Percentiles rank a stretch among this genome's conserved stretches.
Evolutionary conservation across 306 rosid genomes (phyloP).

Genomic region (Ceratonia siliqua): DNA sequence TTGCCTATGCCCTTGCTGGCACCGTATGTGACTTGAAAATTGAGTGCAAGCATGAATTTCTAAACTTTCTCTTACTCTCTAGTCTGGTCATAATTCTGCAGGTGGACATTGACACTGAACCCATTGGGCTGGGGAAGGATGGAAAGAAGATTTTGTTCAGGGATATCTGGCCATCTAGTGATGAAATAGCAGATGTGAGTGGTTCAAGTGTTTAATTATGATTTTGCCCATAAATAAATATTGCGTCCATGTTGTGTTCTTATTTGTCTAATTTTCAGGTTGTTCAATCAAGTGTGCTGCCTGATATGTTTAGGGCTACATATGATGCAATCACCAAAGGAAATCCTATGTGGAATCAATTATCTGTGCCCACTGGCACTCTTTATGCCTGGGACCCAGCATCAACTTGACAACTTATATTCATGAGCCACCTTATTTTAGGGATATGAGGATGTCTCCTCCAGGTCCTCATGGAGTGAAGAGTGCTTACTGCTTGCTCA

Average conservation of each 20-base stretch:
- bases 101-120: conserved; percentile 85
- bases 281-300: conserved; percentile 91
- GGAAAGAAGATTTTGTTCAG: conserved; percentile 72
- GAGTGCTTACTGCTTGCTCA: conserved; percentile 86
- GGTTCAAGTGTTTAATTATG: conserved; percentile 26
- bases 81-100: conserved; percentile 45
- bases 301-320: conserved; percentile 89
- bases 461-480: conserved; percentile 85
- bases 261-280: conserved; percentile 55
- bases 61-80: conserved; percentile 31
- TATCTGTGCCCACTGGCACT: conserved; percentile 82
- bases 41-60: conserved; percentile 12
- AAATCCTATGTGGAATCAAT: conserved; percentile 87
- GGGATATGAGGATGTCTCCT: conserved; percentile 91
- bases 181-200: conserved; percentile 80
- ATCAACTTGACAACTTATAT: conserved; percentile 90
- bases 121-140: conserved; percentile 78
- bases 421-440: conserved; percentile 91
- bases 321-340: conserved; percentile 92
- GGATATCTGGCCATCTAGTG: conserved; percentile 91
- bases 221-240: conserved; percentile 16
- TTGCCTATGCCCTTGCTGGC: conserved; percentile 97
- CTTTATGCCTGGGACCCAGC: conserved; percentile 87
- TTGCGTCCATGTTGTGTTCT: conserved; percentile 19
- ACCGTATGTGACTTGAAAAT: conserved; percentile 62